Base-by-base conservation (phyloP, 352 stramenopile species). In the Blastocystis sp. region DNA sequence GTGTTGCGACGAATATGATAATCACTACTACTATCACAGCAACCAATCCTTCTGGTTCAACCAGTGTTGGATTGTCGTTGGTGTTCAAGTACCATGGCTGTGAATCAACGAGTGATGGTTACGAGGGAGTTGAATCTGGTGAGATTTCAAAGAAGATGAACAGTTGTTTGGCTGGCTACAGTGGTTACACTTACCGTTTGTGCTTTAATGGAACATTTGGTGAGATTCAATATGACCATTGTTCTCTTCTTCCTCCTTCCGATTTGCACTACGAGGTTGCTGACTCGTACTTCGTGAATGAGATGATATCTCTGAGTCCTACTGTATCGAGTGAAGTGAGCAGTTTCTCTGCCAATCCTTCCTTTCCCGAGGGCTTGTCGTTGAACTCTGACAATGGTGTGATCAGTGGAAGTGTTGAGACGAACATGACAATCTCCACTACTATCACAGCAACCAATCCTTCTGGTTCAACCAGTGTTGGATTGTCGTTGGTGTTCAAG, bases 51-150 rank as follows among this genome's bases (percentile, higher is more conserved):
- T 1, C 21, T 21, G 57, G 57, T 66, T 40, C n/a, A 2, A 11
- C 45, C 21, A 34, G 24, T 1, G 38, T 38, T 63, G 24, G 40
- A 11, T 70, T 66, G 14, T 21, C 71, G 14, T 11, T 70, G 2
- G 48, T 21, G n/a, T n/a, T 82, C 19, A 17, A 66, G 1, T 82
- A 82, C 48, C 57, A 28, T 70, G 40, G 40, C 70, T 82, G 57
- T 82, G 38, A 62, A 21, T 7, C 62, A 0, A 14, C 11, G 48
- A 34, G 28, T 34, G 40, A 69, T 45, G 40, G 28, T 40, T 69
- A 69, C 40, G 28, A 45, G 62, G 48, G 6, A 17, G 48, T 57
- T 57, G 48, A 57, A 57, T 57, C 48, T 57, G 48, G 48, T 17
- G 48, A 57, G 48, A 14, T 57, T 7, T 57, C 48, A 57, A 14